phyloP scores from a whole-genome alignment of 805 yeast species.

The Ogataea zsoltii region DNA sequence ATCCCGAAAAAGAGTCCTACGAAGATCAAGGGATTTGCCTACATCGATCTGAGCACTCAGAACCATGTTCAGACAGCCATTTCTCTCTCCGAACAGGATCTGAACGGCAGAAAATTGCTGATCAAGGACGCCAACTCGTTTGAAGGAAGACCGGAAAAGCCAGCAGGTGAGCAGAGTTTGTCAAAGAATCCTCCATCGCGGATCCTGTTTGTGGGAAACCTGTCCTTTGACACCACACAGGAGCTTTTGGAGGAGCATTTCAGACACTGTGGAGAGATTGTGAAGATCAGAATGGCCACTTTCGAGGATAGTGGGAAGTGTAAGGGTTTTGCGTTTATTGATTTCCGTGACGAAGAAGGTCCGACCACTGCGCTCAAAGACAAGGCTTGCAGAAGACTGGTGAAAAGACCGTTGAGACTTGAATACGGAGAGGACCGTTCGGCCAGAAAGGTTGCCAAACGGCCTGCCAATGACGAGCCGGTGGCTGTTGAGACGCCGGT shows the following conservation, averaged over 20 bases:
- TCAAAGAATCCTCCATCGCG: slow-evolving; percentile 86
- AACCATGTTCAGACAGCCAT: slow-evolving; percentile 65
- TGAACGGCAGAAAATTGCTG: slow-evolving; percentile 83
- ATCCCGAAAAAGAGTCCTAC: slow-evolving; percentile 70
- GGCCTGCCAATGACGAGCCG: not conserved
- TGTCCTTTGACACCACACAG: slow-evolving; percentile 88
- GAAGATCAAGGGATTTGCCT: slow-evolving; percentile 84
- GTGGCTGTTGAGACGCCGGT: slow-evolving; percentile 3
- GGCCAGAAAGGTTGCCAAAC: slow-evolving; percentile 30
- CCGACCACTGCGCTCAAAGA: slow-evolving; percentile 83
- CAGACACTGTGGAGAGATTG: slow-evolving; percentile 88
- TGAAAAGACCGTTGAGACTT: slow-evolving; percentile 76
- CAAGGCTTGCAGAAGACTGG: slow-evolving; percentile 60
- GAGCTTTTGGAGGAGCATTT: slow-evolving; percentile 78
- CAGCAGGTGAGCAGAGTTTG: slow-evolving; percentile 39
- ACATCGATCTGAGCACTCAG: slow-evolving; percentile 71
- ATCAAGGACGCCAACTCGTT: slow-evolving; percentile 79
- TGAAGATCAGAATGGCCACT: slow-evolving; percentile 92
- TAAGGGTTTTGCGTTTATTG: slow-evolving; percentile 93
- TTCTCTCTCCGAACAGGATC: slow-evolving; percentile 63
- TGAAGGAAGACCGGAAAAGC: slow-evolving; percentile 79
- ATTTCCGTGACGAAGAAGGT: slow-evolving; percentile 76
- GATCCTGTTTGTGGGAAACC: slow-evolving; percentile 87
- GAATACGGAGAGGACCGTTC: slow-evolving; percentile 96
- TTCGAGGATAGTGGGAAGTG: slow-evolving; percentile 95